These are phyloP conservation scores for Scheffersomyces segobiensis DNA, from an alignment of 1,139 yeast genomes.

Conservation along the genomic window DNA sequence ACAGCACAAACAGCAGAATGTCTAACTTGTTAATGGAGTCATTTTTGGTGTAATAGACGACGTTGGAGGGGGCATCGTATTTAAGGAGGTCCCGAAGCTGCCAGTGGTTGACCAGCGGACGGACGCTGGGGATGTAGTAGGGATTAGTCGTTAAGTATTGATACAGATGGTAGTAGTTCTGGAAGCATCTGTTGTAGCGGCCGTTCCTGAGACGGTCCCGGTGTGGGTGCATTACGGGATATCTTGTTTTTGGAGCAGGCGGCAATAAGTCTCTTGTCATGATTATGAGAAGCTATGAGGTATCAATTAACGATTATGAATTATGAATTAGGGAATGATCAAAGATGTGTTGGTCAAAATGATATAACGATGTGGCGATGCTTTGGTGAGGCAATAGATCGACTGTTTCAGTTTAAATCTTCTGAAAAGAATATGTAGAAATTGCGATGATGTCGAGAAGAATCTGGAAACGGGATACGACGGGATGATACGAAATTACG, in stretches of 20 bases:
- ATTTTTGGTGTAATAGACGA: conserved; percentile 34
- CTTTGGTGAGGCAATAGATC: neutral
- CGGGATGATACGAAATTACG: neutral
- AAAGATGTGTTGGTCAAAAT: neutral
- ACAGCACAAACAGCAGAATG: conserved; percentile 22
- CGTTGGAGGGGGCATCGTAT: conserved; percentile 29
- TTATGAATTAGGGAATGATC: neutral
- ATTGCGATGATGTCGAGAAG: no score
- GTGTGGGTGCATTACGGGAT: neutral
- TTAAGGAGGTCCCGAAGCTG: conserved; percentile 79
- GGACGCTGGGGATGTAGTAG: conserved; percentile 31
- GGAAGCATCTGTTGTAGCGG: conserved; percentile 39
- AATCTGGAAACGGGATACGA: no score
- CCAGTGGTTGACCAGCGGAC: conserved; percentile 66
- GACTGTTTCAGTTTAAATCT: neutral
- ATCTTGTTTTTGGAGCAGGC: conserved; percentile 3
- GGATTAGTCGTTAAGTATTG: conserved; percentile 41
- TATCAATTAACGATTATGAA: neutral
- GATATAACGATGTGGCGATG: neutral
- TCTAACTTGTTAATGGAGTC: conserved; percentile 28
- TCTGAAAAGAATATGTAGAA: neutral
- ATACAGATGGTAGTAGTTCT: conserved; percentile 46
- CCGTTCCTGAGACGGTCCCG: conserved; percentile 6
- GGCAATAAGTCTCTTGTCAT: conserved; percentile 8
- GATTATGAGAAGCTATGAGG: neutral